phyloP scores from a whole-genome alignment of 768 basidiomycete genomes.

The Russula ochroleuca region DNA sequence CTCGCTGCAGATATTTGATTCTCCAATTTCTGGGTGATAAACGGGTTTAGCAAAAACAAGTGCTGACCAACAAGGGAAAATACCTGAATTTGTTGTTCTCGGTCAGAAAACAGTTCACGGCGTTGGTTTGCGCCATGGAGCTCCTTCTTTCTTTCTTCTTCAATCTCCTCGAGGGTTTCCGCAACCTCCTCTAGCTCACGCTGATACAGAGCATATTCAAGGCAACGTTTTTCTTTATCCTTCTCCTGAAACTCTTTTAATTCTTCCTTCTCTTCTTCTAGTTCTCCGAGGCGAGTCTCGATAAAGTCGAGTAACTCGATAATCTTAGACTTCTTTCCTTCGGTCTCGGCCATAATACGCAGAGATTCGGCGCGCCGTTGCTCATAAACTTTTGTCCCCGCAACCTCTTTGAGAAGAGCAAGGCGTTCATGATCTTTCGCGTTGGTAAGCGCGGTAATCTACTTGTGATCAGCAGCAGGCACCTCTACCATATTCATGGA shows the following conservation, averaged over 20 bases:
- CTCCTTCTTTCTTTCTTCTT: constrained; percentile 76
- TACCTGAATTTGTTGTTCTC: constrained; percentile 85
- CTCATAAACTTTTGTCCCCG: constrained; percentile 97
- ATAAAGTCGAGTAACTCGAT: constrained; percentile 86
- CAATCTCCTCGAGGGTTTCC: constrained; percentile 79
- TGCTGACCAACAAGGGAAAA: constrained; percentile 27
- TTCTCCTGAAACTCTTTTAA: constrained; percentile 94
- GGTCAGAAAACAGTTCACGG: constrained; percentile 72
- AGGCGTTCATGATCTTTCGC: constrained; percentile 94
- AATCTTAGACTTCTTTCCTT: constrained; percentile 88
- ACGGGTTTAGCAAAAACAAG: constrained; percentile 1
- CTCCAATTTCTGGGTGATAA: constrained; percentile 58
- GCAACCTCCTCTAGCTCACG: constrained; percentile 87
- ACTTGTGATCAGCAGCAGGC: background rate
- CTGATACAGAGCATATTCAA: constrained; percentile 93
- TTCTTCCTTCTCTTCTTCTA: constrained; percentile 98
- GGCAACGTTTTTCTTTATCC: constrained; percentile 88
- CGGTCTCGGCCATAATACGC: constrained; percentile 97
- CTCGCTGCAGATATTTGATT: constrained; percentile 63
- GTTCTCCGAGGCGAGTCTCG: constrained; percentile 81
- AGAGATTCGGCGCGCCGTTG: constrained; percentile 86
- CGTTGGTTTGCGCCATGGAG: constrained; percentile 80
- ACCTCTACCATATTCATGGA: constrained; percentile 22
- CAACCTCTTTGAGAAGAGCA: constrained; percentile 94
- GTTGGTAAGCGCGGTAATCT: constrained; percentile 96